Evolutionary conservation across 805 yeast species (phyloP), one percentile per base, ranked within the genome.

Genomic region (Kurtzmaniella cleridarum): DNA sequence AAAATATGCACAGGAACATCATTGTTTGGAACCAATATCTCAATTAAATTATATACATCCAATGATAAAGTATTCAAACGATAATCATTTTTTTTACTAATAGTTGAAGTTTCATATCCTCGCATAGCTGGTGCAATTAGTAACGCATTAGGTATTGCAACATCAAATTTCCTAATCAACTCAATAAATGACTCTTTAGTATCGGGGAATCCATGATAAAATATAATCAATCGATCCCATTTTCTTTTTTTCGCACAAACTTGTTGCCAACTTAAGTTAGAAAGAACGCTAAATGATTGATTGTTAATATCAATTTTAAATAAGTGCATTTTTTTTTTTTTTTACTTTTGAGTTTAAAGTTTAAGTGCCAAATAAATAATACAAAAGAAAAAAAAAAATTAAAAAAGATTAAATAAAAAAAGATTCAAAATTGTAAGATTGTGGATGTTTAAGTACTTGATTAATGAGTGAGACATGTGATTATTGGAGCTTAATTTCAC

Each of bases 171-270:
- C 1, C 62, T 60, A 45, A 50, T 39, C 5, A 60, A 32, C 10
- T 46, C 53, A 30, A 51, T 41, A 42, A 48, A 66, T 11, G 63
- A 49, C 23, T 54, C 43, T 41, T 60, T 55, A 31, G 57, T 55
- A 43, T 67, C 73, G 3, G 73, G 73, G 39, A 67, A 67, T 3
- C 69, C 70, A 42, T 64, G 69, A 16, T 63, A 31, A 23, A 62
- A 43, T 12, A 64, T 31, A 12, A 64, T 45, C 5, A 60, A 49
- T 15, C 57, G 42, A 23, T 43, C 38, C 50, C 57, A 52, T 27
- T 41, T 34, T 16, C 40, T 39, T 3, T 34, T 35, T 2, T 27
- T 16, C 8, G 24, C 24, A 8, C 5, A 20, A 20, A 8, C 24
- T 20, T 20, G 5, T 8, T 5, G 24, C 24, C 24, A 20, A 8